phyloP scores from a whole-genome alignment of 2,329 filamentous ascomycete species.

The Fonsecaea erecta region DNA sequence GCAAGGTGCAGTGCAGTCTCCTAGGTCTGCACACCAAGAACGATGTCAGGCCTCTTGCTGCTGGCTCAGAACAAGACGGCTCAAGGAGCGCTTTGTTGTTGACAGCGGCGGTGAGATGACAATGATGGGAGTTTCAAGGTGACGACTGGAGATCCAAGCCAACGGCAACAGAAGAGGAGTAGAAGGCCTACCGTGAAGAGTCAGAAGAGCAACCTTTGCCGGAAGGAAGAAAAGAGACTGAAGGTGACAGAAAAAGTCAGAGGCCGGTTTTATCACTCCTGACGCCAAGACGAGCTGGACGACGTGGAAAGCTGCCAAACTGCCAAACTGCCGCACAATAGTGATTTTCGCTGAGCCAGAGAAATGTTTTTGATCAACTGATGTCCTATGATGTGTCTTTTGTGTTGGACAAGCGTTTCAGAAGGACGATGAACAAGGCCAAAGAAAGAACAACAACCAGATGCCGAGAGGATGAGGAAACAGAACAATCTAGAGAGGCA shows the following conservation, averaged over 20 bases:
- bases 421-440: neutral
- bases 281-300: slow-evolving; percentile 21
- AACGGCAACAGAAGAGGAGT: neutral
- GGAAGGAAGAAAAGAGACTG: slow-evolving; percentile 6
- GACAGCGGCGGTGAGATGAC: neutral
- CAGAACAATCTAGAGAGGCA: neutral
- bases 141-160: neutral
- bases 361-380: slow-evolving; percentile 1
- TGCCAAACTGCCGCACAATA: neutral
- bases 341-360: neutral
- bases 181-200: neutral
- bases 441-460: slow-evolving; percentile 2
- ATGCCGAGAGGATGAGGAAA: neutral
- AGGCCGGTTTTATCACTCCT: slow-evolving; percentile 5
- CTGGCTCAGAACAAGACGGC: neutral
- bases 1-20: neutral
- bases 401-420: neutral
- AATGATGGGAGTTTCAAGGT: neutral
- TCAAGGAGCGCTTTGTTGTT: neutral
- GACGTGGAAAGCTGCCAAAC: slow-evolving; percentile 12
- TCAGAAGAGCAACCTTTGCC: neutral
- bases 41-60: neutral
- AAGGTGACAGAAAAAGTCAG: slow-evolving; percentile 14
- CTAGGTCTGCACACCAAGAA: neutral
- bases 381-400: neutral